Evolutionary conservation across 495 filamentous ascomycete genomes (phyloP).

Genomic region (Apodospora peruviana): DNA sequence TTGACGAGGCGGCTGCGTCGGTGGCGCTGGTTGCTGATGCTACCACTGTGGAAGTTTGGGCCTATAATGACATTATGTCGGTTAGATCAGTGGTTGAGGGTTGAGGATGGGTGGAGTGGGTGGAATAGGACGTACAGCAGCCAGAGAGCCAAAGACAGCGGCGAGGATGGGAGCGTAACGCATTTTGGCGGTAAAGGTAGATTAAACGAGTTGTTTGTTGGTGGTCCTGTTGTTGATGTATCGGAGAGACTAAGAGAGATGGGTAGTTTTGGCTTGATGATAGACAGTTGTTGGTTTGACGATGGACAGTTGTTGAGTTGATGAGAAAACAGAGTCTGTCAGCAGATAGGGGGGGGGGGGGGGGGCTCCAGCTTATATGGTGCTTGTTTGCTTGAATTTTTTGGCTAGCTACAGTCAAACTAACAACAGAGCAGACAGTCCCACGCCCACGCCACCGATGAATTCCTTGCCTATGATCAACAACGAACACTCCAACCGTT

Average conservation of each 20-base stretch:
- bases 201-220: not conserved
- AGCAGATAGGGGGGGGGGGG: not conserved
- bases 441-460: not conserved
- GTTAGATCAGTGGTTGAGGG: too few relatives aligned
- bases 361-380: not conserved
- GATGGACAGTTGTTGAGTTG: not conserved
- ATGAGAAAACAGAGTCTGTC: not conserved
- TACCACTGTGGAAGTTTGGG: constrained; percentile 14
- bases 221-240: not conserved
- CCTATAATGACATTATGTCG: too few relatives aligned
- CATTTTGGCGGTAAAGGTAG: constrained; percentile 18
- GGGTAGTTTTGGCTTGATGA: not conserved
- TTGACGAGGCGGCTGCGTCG: constrained; percentile 6
- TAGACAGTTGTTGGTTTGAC: not conserved
- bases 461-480: too few relatives aligned
- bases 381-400: too few relatives aligned
- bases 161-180: constrained; percentile 19
- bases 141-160: constrained; percentile 20
- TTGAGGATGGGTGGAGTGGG: constrained; percentile 2
- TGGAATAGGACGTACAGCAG: constrained; percentile 14
- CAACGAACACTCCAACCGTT: too few relatives aligned
- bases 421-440: too few relatives aligned
- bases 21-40: constrained; percentile 5
- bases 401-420: too few relatives aligned
- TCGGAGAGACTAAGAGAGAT: not conserved